Conservation (phyloP, 2,329 filamentous ascomycete genomes). For the Chaetomium sp. region DNA sequence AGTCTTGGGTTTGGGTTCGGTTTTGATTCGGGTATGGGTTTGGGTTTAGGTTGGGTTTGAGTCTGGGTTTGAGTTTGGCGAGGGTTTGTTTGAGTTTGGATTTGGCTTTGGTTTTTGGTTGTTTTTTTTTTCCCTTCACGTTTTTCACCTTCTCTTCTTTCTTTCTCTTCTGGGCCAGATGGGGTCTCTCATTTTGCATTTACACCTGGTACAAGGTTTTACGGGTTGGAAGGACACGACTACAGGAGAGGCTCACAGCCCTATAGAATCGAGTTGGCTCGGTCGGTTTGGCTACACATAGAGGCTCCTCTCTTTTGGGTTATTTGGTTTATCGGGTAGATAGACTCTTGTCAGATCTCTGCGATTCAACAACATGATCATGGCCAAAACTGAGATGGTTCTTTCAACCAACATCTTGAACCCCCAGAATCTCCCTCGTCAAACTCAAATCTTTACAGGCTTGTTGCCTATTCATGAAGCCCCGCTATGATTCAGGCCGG, state of each 20-base stretch:
- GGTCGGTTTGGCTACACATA: not conserved
- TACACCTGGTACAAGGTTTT: not conserved
- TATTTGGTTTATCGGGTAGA: not conserved
- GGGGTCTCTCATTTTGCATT: not conserved
- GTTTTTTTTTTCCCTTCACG: not conserved
- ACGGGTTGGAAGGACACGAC: not conserved
- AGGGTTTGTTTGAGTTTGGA: not conserved
- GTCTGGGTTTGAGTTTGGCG: not conserved
- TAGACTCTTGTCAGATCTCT: not conserved
- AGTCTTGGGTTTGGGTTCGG: not conserved
- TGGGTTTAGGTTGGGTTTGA: not conserved
- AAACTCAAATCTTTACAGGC: not conserved
- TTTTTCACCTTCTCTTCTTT: constrained; percentile 6
- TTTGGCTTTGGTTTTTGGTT: not conserved
- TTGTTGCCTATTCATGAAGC: constrained; percentile 10
- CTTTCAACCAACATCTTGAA: not conserved
- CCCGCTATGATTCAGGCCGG: constrained; percentile 8
- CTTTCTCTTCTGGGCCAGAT: not conserved
- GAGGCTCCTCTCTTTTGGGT: not conserved
- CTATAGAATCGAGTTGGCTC: not conserved
- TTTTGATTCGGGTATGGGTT: not conserved
- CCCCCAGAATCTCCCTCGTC: not conserved
- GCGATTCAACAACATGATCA: not conserved
- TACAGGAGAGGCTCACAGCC: constrained; percentile 12
- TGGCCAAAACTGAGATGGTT: not conserved